These are phyloP conservation scores for Pseudogymnoascus sp. DNA, from an alignment of 2,329 filamentous ascomycete species.

Conservation along the genomic window DNA sequence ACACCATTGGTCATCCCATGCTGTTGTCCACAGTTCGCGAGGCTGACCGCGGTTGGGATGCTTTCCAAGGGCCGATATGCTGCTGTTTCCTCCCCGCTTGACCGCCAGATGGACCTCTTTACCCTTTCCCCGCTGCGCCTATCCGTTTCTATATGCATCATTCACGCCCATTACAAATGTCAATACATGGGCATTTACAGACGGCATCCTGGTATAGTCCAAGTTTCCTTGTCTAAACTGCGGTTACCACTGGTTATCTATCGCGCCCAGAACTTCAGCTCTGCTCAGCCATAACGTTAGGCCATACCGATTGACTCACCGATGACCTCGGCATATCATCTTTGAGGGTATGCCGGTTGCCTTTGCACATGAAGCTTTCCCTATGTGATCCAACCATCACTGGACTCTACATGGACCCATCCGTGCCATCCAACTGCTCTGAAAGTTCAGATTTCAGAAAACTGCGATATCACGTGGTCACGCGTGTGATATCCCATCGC, in stretches of 20 bases:
- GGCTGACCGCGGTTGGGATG: background rate
- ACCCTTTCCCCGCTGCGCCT: background rate
- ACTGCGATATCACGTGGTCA: background rate
- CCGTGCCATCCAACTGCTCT: background rate
- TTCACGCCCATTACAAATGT: background rate
- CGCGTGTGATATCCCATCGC: background rate
- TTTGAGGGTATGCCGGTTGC: background rate
- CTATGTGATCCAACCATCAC: background rate
- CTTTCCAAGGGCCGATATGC: background rate
- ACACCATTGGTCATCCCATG: background rate
- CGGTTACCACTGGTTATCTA: background rate
- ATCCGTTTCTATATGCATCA: background rate
- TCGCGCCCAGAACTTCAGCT: constrained; percentile 5
- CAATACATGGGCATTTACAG: background rate
- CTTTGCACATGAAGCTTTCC: background rate
- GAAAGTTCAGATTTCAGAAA: background rate
- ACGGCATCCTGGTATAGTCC: background rate
- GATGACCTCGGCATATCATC: background rate
- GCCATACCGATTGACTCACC: constrained; percentile 2
- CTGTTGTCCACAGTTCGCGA: background rate
- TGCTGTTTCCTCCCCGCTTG: background rate
- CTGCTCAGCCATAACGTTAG: constrained; percentile 5
- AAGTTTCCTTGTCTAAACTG: constrained; percentile 7
- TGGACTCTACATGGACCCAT: background rate
- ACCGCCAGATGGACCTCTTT: constrained; percentile 1